These are phyloP conservation scores for Viridothelium virens DNA, from an alignment of 495 filamentous ascomycete species.

Conservation along the genomic window DNA sequence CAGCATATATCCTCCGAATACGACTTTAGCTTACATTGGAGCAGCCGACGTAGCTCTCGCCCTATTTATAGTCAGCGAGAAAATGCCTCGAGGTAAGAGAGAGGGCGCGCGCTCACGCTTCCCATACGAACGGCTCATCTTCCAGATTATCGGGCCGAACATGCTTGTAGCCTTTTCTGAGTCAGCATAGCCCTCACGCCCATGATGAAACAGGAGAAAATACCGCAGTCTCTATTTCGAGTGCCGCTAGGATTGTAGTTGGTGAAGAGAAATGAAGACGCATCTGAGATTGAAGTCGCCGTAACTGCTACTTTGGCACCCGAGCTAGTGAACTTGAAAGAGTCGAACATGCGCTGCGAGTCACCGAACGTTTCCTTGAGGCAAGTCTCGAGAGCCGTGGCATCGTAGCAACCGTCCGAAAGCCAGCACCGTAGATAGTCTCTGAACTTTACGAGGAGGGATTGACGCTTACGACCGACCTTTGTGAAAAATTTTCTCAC, in stretches of 20 bases:
- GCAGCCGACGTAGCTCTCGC: conserved; percentile 30
- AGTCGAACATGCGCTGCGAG: conserved; percentile 27
- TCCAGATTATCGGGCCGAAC: background rate
- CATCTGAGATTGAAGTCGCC: conserved; percentile 27
- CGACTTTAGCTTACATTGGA: conserved; percentile 18
- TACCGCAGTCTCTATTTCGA: conserved; percentile 3
- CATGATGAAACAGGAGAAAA: background rate
- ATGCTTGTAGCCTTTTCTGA: background rate
- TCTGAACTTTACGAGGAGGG: conserved; percentile 21
- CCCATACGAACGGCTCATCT: conserved; percentile 23
- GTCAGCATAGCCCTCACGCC: conserved; percentile 19
- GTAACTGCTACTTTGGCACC: conserved; percentile 25
- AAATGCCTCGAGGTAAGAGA: background rate
- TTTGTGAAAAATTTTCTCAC: conserved; percentile 27
- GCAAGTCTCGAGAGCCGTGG: conserved; percentile 4
- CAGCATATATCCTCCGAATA: no score
- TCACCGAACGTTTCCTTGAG: conserved; percentile 29
- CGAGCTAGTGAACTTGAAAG: background rate
- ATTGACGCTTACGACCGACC: conserved; percentile 8
- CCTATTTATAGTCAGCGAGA: conserved; percentile 14
- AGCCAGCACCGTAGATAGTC: conserved; percentile 28
- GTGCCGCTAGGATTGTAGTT: conserved; percentile 28
- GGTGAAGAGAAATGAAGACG: conserved; percentile 26
- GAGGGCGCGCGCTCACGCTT: conserved; percentile 21
- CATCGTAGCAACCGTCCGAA: conserved; percentile 32